These are phyloP conservation scores for Quercus variabilis DNA, from an alignment of 306 rosid species.

Conservation along the genomic window DNA sequence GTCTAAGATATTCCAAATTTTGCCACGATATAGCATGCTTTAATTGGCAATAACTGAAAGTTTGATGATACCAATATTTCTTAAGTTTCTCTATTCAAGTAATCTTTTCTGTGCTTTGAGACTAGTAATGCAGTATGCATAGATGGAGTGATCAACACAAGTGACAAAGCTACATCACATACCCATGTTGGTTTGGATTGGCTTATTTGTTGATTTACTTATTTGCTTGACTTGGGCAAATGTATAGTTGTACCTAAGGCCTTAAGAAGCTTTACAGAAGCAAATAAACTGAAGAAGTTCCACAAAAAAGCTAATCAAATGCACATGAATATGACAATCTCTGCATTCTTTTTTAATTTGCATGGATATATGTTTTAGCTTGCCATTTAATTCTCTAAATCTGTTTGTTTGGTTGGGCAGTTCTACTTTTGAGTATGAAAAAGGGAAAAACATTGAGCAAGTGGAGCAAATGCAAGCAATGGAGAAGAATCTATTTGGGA, in stretches of 20 bases:
- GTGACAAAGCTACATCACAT: background rate
- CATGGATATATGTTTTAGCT: background rate
- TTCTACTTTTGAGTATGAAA: slow-evolving; percentile 64
- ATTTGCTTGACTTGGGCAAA: too few species aligned
- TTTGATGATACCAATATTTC: background rate
- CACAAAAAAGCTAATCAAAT: too few species aligned
- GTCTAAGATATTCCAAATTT: background rate
- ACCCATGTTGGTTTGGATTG: too few species aligned
- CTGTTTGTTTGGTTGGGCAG: slow-evolving; percentile 37
- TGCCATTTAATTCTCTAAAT: slow-evolving; percentile 20
- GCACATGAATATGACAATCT: background rate
- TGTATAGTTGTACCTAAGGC: too few species aligned
- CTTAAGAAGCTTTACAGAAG: too few species aligned
- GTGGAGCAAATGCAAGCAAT: slow-evolving; percentile 71
- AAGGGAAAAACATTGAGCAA: slow-evolving; percentile 57
- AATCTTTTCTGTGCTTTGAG: background rate
- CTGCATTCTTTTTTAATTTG: background rate
- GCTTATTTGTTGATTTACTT: too few species aligned
- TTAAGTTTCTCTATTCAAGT: background rate
- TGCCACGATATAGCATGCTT: background rate
- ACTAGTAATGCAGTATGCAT: background rate
- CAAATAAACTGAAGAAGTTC: too few species aligned
- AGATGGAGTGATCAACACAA: background rate
- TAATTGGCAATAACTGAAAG: background rate
- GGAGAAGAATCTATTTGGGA: slow-evolving; percentile 69